phyloP scores from a whole-genome alignment of 2,329 filamentous ascomycete genomes.

The Pseudofabraea citricarpa region DNA sequence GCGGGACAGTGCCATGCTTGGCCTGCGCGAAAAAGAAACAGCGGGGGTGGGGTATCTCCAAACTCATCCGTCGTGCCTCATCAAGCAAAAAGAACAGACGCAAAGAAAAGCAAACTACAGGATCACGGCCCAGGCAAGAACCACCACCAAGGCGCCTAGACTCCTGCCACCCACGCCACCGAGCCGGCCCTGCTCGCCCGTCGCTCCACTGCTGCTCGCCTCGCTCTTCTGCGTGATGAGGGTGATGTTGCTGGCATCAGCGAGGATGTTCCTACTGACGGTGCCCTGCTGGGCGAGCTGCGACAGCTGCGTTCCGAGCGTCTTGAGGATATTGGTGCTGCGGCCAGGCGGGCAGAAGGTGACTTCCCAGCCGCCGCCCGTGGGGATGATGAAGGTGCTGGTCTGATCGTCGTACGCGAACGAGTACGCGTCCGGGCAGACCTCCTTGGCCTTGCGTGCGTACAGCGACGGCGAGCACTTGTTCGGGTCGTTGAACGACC shows the following conservation, averaged over 20 bases:
- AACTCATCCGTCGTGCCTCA: too few species aligned
- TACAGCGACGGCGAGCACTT: constrained; percentile 65
- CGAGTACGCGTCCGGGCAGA: constrained; percentile 83
- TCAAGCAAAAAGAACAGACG: too few species aligned
- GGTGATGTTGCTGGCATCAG: constrained; percentile 29
- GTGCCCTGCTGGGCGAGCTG: constrained; percentile 39
- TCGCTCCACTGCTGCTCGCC: constrained; percentile 10
- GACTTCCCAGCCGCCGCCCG: constrained; percentile 72
- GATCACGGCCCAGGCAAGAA: constrained; percentile 22
- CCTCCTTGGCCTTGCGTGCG: constrained; percentile 62
- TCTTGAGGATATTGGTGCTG: constrained; percentile 53
- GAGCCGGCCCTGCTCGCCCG: constrained; percentile 4
- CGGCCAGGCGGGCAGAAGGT: constrained; percentile 67
- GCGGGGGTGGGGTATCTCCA: too few species aligned
- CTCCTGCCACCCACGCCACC: constrained; percentile 11
- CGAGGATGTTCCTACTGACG: constrained; percentile 30
- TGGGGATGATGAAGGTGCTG: constrained; percentile 58
- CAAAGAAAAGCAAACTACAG: too few species aligned
- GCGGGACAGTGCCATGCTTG: too few species aligned
- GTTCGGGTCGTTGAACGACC: constrained; percentile 57
- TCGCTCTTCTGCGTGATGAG: constrained; percentile 17
- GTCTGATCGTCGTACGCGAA: constrained; percentile 60
- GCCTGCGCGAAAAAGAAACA: too few species aligned
- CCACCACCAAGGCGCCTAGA: constrained; percentile 22
- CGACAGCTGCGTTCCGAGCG: constrained; percentile 44